phyloP scores from a whole-genome alignment of 208 protist genomes.

The Giardia duodenalis region DNA sequence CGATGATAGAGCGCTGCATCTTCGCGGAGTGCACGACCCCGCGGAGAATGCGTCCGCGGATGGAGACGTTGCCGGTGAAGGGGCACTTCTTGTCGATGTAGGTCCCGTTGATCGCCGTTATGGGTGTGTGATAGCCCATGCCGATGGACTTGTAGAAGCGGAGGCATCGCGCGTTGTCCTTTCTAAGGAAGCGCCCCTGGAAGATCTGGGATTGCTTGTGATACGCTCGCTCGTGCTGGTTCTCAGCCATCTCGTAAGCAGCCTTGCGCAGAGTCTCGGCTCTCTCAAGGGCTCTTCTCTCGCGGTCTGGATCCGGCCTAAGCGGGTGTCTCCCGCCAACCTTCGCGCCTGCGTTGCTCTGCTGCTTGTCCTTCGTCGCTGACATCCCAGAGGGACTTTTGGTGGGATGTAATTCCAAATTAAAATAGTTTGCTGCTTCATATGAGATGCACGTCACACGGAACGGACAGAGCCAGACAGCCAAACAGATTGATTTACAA shows the following conservation, averaged over 20 bases:
- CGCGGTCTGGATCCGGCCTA: no score
- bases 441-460: no score
- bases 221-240: not conserved
- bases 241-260: not conserved
- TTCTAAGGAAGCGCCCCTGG: not conserved
- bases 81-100: slow-evolving; percentile 99
- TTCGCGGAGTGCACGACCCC: slow-evolving; percentile 89
- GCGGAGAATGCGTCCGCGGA: slow-evolving; percentile 92
- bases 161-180: not conserved
- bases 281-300: no score
- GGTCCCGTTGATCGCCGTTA: slow-evolving; percentile 74
- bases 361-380: no score
- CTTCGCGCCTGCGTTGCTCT: no score
- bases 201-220: not conserved
- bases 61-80: slow-evolving; percentile 94
- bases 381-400: no score
- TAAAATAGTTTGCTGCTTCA: no score
- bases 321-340: no score
- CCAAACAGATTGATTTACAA: no score
- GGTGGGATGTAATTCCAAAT: no score
- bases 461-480: no score
- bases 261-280: no score
- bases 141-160: slow-evolving; percentile 61
- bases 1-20: slow-evolving; percentile 90
- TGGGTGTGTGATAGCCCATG: slow-evolving; percentile 93